These are phyloP conservation scores for Penicillium atrosanguineum DNA, from an alignment of 495 filamentous ascomycete genomes.

Conservation along the genomic window DNA sequence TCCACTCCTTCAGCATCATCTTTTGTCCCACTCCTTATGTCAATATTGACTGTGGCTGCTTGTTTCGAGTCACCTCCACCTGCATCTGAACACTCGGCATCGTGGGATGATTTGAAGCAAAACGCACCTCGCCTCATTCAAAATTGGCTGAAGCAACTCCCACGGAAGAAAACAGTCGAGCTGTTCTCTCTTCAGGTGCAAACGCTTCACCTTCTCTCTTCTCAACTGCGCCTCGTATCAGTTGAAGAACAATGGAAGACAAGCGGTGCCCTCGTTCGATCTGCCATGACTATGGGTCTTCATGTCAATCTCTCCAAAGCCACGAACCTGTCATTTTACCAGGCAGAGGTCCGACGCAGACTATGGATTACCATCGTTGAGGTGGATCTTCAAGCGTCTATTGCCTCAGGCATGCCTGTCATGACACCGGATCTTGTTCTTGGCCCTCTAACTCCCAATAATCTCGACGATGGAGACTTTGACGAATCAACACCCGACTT, in stretches of 20 bases:
- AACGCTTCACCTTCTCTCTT: slow-evolving; percentile 39
- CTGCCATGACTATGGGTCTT: slow-evolving; percentile 58
- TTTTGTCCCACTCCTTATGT: slow-evolving; percentile 22
- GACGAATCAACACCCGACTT: slow-evolving; percentile 31
- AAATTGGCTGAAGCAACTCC: slow-evolving; percentile 32
- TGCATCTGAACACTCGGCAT: slow-evolving; percentile 35
- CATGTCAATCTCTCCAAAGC: slow-evolving; percentile 49
- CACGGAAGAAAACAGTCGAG: slow-evolving; percentile 42
- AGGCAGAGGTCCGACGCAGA: slow-evolving; percentile 36
- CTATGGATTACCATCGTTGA: slow-evolving; percentile 47
- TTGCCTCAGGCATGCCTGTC: slow-evolving; percentile 38
- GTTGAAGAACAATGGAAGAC: slow-evolving; percentile 52
- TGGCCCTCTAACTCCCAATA: slow-evolving; percentile 20
- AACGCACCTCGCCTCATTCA: slow-evolving; percentile 23
- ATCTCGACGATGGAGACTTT: slow-evolving; percentile 43
- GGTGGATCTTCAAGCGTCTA: slow-evolving; percentile 40
- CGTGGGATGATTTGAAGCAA: slow-evolving; percentile 29
- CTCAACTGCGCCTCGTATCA: slow-evolving; percentile 43
- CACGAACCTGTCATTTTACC: slow-evolving; percentile 23
- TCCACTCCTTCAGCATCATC: slow-evolving; percentile 3
- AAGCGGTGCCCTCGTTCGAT: slow-evolving; percentile 52
- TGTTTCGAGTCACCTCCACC: slow-evolving; percentile 19
- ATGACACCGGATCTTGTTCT: slow-evolving; percentile 31
- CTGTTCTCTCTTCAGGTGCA: slow-evolving; percentile 21
- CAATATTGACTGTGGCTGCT: slow-evolving; percentile 20